phyloP scores from a whole-genome alignment of 305 asterid species.

The Solanum hybrid region DNA sequence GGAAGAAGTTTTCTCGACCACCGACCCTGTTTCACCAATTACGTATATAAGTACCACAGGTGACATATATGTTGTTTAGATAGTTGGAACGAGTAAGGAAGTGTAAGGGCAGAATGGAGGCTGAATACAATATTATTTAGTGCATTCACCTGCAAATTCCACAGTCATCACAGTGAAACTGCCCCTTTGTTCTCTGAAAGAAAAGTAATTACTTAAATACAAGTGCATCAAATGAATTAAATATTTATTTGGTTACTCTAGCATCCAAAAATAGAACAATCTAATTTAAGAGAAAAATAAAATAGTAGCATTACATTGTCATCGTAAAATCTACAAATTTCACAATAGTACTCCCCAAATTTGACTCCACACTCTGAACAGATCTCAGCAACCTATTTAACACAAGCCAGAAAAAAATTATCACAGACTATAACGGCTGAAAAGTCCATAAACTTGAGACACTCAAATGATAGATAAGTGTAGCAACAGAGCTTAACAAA shows the following conservation, averaged over 20 bases:
- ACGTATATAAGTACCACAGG: conserved; percentile 8
- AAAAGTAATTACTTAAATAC: conserved; percentile 16
- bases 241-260: background rate
- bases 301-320: conserved; percentile 53
- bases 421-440: background rate
- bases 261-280: background rate
- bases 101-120: background rate
- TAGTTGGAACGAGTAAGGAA: background rate
- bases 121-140: background rate
- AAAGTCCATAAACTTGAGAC: background rate
- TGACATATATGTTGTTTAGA: background rate
- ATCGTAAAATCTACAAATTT: conserved; percentile 71
- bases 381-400: conserved; percentile 42
- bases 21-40: conserved; percentile 60
- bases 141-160: conserved; percentile 84
- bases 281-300: conserved; percentile 6
- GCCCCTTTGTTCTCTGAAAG: conserved; percentile 50
- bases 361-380: conserved; percentile 71
- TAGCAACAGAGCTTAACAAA: background rate
- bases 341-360: conserved; percentile 84
- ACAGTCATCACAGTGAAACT: conserved; percentile 85
- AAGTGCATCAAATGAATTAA: conserved; percentile 2
- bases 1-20: conserved; percentile 76
- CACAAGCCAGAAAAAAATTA: conserved; percentile 6
- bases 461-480: conserved; percentile 3